Conservation (phyloP, 225 moss, liverwort and hornwort species). For the Marchantia polymorpha region DNA sequence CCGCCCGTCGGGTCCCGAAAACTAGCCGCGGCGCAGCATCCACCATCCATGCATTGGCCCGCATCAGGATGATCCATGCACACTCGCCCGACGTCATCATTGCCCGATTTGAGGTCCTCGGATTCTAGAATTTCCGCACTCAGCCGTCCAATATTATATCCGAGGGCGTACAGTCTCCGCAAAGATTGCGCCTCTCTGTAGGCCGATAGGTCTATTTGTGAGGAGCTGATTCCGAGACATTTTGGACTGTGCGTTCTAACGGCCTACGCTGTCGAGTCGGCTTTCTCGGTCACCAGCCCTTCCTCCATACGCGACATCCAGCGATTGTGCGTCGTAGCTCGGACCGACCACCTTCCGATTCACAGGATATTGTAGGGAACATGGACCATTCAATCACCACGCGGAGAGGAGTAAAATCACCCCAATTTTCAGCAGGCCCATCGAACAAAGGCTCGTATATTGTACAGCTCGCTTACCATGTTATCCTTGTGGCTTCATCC, state of each 20-base stretch:
- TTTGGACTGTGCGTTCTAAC: background rate
- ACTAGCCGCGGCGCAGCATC: background rate
- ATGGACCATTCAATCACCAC: no score
- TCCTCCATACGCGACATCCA: background rate
- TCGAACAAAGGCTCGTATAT: no score
- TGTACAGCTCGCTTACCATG: no score
- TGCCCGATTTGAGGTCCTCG: background rate
- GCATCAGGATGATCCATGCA: background rate
- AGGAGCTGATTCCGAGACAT: background rate
- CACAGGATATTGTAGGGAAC: no score
- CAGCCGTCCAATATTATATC: background rate
- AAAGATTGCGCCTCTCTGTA: background rate
- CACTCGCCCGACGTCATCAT: background rate
- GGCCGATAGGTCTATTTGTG: background rate
- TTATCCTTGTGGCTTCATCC: no score
- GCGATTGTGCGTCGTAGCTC: no score
- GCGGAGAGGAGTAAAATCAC: no score
- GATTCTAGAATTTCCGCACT: background rate
- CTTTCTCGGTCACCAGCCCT: background rate
- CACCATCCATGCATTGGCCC: background rate
- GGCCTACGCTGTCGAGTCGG: background rate
- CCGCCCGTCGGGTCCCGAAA: background rate
- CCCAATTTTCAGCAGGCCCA: no score
- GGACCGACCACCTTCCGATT: no score
- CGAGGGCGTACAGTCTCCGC: background rate